These are phyloP conservation scores for Rutstroemia sp. DNA, from an alignment of 2,329 filamentous ascomycete species.

Conservation along the genomic window DNA sequence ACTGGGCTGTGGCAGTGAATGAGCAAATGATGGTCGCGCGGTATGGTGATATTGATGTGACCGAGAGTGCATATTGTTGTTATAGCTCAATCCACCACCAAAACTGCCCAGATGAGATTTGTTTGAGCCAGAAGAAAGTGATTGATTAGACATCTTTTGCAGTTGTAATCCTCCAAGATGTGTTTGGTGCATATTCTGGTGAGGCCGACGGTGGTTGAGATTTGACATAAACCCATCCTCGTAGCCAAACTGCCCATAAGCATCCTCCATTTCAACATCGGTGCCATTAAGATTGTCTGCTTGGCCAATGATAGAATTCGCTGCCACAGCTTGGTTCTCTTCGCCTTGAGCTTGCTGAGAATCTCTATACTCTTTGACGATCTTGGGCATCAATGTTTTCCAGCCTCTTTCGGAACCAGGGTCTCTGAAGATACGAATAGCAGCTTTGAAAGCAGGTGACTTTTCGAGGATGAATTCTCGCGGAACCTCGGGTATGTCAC, in stretches of 20 bases:
- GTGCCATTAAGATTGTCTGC: background rate
- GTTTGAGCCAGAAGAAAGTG: background rate
- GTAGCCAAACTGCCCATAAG: background rate
- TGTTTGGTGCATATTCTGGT: background rate
- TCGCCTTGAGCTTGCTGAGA: background rate
- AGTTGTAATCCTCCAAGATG: background rate
- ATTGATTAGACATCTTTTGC: background rate
- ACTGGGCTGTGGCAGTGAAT: background rate
- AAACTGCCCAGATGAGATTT: background rate
- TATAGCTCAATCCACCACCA: background rate
- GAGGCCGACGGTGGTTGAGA: background rate
- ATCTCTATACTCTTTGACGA: conserved; percentile 20
- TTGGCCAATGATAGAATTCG: background rate
- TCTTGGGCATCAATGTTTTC: conserved; percentile 27
- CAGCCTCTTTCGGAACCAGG: conserved; percentile 27
- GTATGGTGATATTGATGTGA: background rate
- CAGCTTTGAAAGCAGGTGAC: conserved; percentile 23
- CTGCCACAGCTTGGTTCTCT: background rate
- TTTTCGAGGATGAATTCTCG: conserved; percentile 22
- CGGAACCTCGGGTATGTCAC: conserved; percentile 24
- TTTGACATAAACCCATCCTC: background rate
- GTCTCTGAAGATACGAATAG: conserved; percentile 27
- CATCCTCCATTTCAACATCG: background rate
- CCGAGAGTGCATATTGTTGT: background rate
- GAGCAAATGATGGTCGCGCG: background rate